Conservation (phyloP, 176 grass and related monocot genomes). For the Rhynchospora pubera region DNA sequence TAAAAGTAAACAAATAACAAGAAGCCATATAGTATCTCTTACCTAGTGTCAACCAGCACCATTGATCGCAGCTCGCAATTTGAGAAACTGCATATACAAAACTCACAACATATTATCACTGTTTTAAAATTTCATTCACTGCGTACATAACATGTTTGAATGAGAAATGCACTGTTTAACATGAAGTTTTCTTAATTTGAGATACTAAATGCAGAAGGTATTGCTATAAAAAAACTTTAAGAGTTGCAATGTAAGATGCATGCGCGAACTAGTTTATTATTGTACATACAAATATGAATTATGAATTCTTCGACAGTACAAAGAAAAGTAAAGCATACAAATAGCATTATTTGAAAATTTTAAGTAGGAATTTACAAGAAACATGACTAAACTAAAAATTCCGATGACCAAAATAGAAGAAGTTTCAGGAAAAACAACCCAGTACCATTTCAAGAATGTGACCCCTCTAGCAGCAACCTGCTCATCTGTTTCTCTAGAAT, state of each 20-base stretch:
- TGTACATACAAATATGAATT: background rate
- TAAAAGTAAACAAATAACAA: background rate
- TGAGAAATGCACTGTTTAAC: background rate
- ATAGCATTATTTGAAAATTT: background rate
- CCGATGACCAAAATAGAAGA: background rate
- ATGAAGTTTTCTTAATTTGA: background rate
- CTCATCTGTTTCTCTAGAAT: constrained; percentile 62
- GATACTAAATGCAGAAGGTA: background rate
- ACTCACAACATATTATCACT: background rate
- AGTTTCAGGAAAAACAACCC: background rate
- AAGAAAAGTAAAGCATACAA: background rate
- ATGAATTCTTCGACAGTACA: background rate
- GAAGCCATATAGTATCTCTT: background rate
- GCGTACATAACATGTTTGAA: background rate
- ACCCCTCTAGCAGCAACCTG: constrained; percentile 52
- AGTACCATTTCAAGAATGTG: constrained; percentile 80
- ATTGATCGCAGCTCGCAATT: constrained; percentile 81
- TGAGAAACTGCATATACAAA: constrained; percentile 42
- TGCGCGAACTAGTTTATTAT: background rate
- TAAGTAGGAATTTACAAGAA: background rate
- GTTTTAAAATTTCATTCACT: background rate
- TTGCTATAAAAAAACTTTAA: background rate
- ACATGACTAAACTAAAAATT: background rate
- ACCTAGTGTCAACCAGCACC: constrained; percentile 75
- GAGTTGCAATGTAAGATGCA: background rate